Conservation (phyloP, 2,329 filamentous ascomycete genomes). For the Elsinoe australis region DNA sequence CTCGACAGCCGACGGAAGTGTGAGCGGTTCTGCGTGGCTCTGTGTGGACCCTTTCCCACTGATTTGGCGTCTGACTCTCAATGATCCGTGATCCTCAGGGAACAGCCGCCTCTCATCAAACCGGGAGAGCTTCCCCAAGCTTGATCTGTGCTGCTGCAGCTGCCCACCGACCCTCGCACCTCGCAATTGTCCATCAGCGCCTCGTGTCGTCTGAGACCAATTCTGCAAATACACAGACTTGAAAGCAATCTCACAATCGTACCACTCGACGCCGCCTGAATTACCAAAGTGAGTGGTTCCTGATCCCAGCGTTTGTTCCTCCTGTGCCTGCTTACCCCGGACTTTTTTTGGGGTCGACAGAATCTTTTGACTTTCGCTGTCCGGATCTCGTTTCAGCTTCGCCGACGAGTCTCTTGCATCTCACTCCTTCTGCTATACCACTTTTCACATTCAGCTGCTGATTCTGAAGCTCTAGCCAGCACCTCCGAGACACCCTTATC, state of each 20-base stretch:
- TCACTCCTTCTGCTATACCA: constrained; percentile 11
- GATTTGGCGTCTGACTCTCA: no score
- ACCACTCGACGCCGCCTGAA: background rate
- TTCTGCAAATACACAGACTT: background rate
- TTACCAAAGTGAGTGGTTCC: constrained; percentile 6
- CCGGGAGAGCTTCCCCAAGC: constrained; percentile 13
- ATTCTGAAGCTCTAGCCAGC: background rate
- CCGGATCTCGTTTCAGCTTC: constrained; percentile 17
- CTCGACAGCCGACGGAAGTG: background rate
- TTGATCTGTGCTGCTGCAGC: constrained; percentile 10
- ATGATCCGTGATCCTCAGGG: constrained; percentile 6
- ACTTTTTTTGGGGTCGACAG: constrained; percentile 18
- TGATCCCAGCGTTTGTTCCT: background rate
- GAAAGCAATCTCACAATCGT: background rate
- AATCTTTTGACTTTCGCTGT: constrained; percentile 15
- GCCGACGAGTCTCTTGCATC: constrained; percentile 9
- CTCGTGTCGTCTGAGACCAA: background rate
- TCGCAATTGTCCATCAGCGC: background rate
- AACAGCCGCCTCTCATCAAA: constrained; percentile 14
- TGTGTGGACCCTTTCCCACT: no score
- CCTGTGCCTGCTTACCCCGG: constrained; percentile 12
- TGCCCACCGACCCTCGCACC: background rate
- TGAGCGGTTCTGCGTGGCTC: no score
- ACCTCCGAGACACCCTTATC: background rate
- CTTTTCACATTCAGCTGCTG: background rate